A percentile compares a stretch with the other conserved stretches of the same genome.
These are phyloP conservation scores for Auriscalpium orientale DNA, from an alignment of 768 basidiomycete species.

Conservation along the genomic window DNA sequence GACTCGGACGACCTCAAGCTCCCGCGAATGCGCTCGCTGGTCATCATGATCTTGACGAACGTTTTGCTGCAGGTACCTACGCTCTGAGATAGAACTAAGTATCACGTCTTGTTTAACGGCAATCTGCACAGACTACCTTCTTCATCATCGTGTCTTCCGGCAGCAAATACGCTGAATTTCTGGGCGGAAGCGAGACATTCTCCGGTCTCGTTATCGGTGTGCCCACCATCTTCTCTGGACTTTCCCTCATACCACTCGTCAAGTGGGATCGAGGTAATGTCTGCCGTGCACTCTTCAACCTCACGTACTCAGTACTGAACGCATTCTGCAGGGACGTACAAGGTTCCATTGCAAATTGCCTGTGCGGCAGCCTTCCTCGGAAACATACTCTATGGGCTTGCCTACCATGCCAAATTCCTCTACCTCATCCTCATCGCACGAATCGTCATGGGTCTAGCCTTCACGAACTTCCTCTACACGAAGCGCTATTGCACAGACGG, in stretches of 20 bases:
- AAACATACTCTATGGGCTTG: slow-evolving; percentile 52
- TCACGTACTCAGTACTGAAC: background rate
- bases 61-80: slow-evolving; percentile 36
- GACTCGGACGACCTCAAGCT: slow-evolving; percentile 36
- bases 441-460: slow-evolving; percentile 54
- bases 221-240: slow-evolving; percentile 53
- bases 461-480: slow-evolving; percentile 58
- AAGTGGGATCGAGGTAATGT: slow-evolving; percentile 46
- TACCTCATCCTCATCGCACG: slow-evolving; percentile 68
- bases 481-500: slow-evolving; percentile 68
- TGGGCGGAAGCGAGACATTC: slow-evolving; percentile 65
- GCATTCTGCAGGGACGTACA: slow-evolving; percentile 40
- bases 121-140: slow-evolving; percentile 47
- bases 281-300: background rate
- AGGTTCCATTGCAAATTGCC: slow-evolving; percentile 43
- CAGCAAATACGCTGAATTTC: slow-evolving; percentile 49
- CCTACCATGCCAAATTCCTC: slow-evolving; percentile 50
- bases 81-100: background rate
- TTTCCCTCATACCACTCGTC: slow-evolving; percentile 49
- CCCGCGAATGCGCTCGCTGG: slow-evolving; percentile 38
- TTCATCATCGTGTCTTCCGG: slow-evolving; percentile 66
- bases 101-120: background rate
- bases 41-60: slow-evolving; percentile 38
- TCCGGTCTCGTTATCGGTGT: slow-evolving; percentile 64
- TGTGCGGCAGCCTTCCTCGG: slow-evolving; percentile 48